Evolutionary conservation across 495 filamentous ascomycete species (phyloP), one percentile per base, ranked within the genome.

Genomic region (Neurospora sp.): DNA sequence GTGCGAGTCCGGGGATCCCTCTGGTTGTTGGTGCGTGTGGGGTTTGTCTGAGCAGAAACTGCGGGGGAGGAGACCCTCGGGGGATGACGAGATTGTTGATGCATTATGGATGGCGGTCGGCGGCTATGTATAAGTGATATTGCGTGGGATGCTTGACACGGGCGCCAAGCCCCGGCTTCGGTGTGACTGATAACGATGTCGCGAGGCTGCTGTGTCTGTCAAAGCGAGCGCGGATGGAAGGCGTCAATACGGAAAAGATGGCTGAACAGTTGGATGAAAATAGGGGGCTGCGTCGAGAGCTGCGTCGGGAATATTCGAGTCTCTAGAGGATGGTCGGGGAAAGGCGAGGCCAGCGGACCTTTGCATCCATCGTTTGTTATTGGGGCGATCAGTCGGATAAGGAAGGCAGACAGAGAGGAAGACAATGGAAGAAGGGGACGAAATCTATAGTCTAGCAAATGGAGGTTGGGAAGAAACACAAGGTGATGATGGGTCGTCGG

Each of bases 71-170:
- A 82, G 70, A 88, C 86, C 74, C 87, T 84, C 22, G 88, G 87
- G 74, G 91, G 88, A 69, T 90, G 88, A 77, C 93, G 89, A 74
- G 92, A 90, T 83, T 92, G 90, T 83, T 95, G 93, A 88, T 96
- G 93, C 93, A 96, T 96, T 69, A 70, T 68, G 72, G 53, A 71
- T 69, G 74, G 69, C 38, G 35, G 53, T 31, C 5, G 53, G 53
- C 53, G 53, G 53, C 12, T 65, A 65, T 35, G 53, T 65, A 65
- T 65, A 61, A 61, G 27, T 65, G 53, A 65, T 65, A 27, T 65
- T 65, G 53, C 53, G 53, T 65, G 27, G 53, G 53, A 65, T 65
- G 53, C 53, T 35, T 65, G 53, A 65, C 53, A 65, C 27, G 53
- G 53, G 53, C 53, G 53, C 27, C 53, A 65, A 65, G 53, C 53